These are phyloP conservation scores for Drechslerella dactyloides DNA, from an alignment of 2,329 filamentous ascomycete genomes.

Conservation along the genomic window DNA sequence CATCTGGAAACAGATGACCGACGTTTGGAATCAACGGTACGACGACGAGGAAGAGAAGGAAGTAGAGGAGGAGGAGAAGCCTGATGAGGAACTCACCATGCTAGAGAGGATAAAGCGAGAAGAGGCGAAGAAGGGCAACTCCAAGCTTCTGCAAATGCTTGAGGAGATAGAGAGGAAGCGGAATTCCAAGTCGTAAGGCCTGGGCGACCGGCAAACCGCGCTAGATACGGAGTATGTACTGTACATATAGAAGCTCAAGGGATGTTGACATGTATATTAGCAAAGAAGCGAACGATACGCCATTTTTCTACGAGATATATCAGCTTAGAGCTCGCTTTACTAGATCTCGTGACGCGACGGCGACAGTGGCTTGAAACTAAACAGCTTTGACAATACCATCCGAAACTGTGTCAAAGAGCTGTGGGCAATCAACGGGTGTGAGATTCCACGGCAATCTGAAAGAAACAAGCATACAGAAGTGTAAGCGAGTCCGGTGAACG, in stretches of 20 bases:
- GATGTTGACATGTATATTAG: constrained; percentile 10
- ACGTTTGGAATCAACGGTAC: constrained; percentile 43
- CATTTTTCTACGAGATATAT: constrained; percentile 7
- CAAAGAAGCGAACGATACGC: neutral
- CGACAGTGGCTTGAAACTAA: neutral
- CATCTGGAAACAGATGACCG: constrained; percentile 33
- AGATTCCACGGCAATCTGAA: neutral
- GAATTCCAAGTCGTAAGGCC: neutral
- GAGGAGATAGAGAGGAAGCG: constrained; percentile 32
- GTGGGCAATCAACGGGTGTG: constrained; percentile 19
- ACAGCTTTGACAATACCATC: constrained; percentile 25
- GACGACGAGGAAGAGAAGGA: constrained; percentile 30
- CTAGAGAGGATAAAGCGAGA: constrained; percentile 32
- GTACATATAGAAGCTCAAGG: constrained; percentile 26
- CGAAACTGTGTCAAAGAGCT: constrained; percentile 41
- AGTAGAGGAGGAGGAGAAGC: constrained; percentile 3
- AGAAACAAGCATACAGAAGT: constrained; percentile 26
- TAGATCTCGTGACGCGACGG: neutral
- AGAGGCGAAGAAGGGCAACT: constrained; percentile 17
- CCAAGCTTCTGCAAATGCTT: constrained; percentile 25
- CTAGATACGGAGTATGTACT: constrained; percentile 2
- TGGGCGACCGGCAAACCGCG: neutral
- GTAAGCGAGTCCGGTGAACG: neutral
- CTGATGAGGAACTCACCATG: constrained; percentile 19
- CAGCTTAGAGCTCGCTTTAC: neutral